Conservation (phyloP, 306 rosid genomes). For the Lathyrus tuberosus region DNA sequence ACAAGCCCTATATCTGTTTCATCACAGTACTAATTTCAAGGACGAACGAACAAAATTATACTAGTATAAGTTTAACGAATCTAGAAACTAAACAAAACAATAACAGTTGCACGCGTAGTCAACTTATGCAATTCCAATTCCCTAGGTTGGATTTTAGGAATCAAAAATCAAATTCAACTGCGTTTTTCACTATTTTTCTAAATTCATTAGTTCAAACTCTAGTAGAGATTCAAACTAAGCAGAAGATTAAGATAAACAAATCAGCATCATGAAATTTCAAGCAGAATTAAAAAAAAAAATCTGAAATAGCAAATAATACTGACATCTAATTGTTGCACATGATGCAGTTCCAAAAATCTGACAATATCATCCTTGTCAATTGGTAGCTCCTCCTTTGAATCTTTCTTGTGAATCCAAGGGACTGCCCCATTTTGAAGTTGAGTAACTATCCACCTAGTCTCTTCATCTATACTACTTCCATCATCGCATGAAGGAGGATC, state of each 20-base stretch:
- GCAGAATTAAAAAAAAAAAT: too few species aligned
- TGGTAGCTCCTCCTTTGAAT: constrained; percentile 28
- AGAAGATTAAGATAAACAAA: constrained; percentile 18
- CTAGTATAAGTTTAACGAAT: not conserved
- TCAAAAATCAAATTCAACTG: not conserved
- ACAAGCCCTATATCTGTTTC: not conserved
- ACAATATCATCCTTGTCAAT: constrained; percentile 63
- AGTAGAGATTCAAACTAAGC: not conserved
- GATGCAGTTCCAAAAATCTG: constrained; percentile 86
- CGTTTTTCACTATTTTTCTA: not conserved
- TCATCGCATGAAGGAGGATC: constrained; percentile 72
- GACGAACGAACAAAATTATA: constrained; percentile 24
- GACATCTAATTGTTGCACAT: constrained; percentile 88
- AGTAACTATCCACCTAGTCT: constrained; percentile 70
- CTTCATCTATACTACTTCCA: constrained; percentile 67
- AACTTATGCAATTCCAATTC: constrained; percentile 9
- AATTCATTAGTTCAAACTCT: too few species aligned
- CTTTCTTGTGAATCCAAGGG: constrained; percentile 67
- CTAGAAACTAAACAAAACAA: not conserved
- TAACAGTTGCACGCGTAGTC: not conserved
- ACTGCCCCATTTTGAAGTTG: constrained; percentile 66
- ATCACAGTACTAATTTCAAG: constrained; percentile 1
- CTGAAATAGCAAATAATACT: constrained; percentile 42
- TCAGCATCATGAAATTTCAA: not conserved
- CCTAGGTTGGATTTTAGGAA: not conserved